Base-by-base conservation (phyloP, 2,329 filamentous ascomycete genomes). In the Fonsecaea multimorphosa region DNA sequence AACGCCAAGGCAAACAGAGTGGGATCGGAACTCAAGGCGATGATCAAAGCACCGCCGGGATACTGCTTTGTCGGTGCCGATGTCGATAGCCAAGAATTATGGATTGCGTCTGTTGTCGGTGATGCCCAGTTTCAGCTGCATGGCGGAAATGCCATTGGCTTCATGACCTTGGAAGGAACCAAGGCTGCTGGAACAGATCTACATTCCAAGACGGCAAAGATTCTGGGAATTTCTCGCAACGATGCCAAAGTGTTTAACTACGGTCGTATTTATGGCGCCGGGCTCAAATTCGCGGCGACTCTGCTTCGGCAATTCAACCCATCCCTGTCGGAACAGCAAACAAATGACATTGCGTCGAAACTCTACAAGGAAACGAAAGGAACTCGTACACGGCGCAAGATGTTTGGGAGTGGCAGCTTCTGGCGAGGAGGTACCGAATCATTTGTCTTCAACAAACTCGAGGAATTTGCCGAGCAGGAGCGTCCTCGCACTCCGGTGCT, bases 221-320 rank as follows among this genome's bases (percentile, higher is more conserved):
- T 99, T 64, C 79, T 99, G 1, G 94, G 93, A 6, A 99, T 99
- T 67, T 96, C 92, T 1, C 87, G 95, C 67, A 97, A 97, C 73
- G 89, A 97, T 74, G 95, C 95, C 65, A 99, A 99, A 76, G 88
- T 99, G 0, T 99, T 99, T 83, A 99, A 99, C 77, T 99, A 99
- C 73, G 96, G 96, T 7, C 91, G 96, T 46, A 99, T 99, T 56
- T 99, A 99, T 74, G 96, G 95, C n/a, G 96, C 95, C 3, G 96
- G 95, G 0, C 81, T 98, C 58, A 96, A 93, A 72, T 99, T 99
- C 75, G 95, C 95, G 0, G 89, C 91, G 1, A 96, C 92, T 9
- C 83, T 99, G 1, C 85, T 99, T 1, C 87, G 93, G 7, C 95
- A 98, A 74, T 99, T 99, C 81, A 97, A 98, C 73, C 93, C 94